Base-by-base conservation (phyloP, 352 stramenopile species). In the Aphanomyces stellatus region DNA sequence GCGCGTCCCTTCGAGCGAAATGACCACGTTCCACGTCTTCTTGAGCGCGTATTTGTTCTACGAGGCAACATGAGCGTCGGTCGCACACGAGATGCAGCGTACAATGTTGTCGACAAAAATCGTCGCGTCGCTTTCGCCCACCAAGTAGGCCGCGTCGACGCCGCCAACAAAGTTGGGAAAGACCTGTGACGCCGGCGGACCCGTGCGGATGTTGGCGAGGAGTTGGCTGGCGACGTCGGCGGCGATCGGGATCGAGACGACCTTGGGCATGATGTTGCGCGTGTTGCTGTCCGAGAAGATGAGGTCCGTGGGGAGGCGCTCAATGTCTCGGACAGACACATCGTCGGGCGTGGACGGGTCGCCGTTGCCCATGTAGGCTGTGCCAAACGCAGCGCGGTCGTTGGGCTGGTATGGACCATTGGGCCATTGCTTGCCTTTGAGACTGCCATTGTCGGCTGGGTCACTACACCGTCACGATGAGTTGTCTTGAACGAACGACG, bases 351-450 rank as follows among this genome's bases (percentile, higher is more conserved):
- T 88, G 28, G 84, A 89, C 35, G 85, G 85, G 53, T 94, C 85
- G 3, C 83, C 85, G 61, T 92, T 87, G 55, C 85, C 85, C 81
- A 94, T 91, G 80, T 91, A 92, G 4, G 89, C 85, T 30, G 73
- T 90, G 5, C 84, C 82, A 59, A 82, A 92, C 4, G 84, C 74
- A 24, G 84, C 72, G 15, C 81, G 73, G 15, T 74, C 74, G 24
- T 70, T 77, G 24, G 75, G 69, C 33, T 79, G 81, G 81, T 84
- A 93, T 25, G 85, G 83, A 17, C 85, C 85, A 40, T 90, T 79
- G 0, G 83, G 82, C 31, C 78, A 85, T 19, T 72, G 71, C 33
- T 74, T 82, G 60, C 85, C 82, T 59, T 79, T 74, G 41, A 42
- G 69, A 28, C 60, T 71, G 1, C 82, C 82, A 41, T 91, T 79